These are phyloP conservation scores for Arachnomyces sp. DNA, from an alignment of 2,329 filamentous ascomycete genomes.

Conservation along the genomic window DNA sequence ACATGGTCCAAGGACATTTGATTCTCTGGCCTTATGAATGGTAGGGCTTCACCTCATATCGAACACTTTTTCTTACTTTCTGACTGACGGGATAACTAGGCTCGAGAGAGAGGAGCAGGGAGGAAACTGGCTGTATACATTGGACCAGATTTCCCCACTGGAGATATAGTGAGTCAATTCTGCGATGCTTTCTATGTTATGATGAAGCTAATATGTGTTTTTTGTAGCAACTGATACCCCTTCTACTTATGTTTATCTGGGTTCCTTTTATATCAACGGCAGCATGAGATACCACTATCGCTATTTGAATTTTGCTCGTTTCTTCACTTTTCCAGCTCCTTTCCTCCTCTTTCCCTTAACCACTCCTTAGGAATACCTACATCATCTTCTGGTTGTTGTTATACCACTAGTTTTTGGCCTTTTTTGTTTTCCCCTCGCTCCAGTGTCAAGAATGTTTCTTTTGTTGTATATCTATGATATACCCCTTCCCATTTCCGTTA, in stretches of 20 bases:
- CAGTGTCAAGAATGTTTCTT: too few species aligned
- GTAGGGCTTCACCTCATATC: constrained; percentile 31
- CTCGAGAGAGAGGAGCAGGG: constrained; percentile 81
- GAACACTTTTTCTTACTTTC: neutral
- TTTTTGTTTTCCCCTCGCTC: too few species aligned
- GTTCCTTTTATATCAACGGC: neutral
- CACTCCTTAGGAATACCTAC: too few species aligned
- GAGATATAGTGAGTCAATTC: constrained; percentile 64
- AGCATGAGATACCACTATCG: neutral
- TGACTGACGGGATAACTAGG: constrained; percentile 34
- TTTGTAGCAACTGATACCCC: neutral
- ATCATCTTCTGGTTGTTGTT: too few species aligned
- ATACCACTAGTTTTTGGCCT: too few species aligned
- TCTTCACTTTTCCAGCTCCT: too few species aligned
- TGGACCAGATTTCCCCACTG: constrained; percentile 89
- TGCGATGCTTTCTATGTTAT: neutral
- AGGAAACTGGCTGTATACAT: constrained; percentile 93
- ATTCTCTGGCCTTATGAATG: constrained; percentile 95
- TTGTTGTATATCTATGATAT: too few species aligned
- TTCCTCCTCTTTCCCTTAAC: too few species aligned
- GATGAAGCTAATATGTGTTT: neutral
- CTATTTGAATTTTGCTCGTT: too few species aligned
- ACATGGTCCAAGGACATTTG: constrained; percentile 75
- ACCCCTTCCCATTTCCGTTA: too few species aligned
- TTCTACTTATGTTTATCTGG: too few species aligned